Evolutionary conservation across 306 rosid genomes (phyloP).

Genomic region (Gillenia trifoliata): DNA sequence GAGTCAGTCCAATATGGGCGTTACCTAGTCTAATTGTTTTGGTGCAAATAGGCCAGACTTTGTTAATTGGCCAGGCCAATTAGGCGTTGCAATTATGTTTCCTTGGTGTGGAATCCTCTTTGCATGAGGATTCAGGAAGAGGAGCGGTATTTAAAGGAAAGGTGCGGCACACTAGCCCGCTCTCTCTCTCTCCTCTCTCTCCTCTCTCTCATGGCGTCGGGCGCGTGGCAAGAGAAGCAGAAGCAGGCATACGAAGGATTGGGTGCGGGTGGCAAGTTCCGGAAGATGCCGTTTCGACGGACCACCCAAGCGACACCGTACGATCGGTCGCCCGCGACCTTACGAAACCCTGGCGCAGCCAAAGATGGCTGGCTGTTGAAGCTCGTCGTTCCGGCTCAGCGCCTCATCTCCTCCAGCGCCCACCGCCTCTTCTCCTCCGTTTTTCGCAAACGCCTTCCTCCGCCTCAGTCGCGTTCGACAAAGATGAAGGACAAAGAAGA

Average conservation of each 20-base stretch:
- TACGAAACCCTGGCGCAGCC: slow-evolving; percentile 44
- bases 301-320: slow-evolving; percentile 67
- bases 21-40: too few relatives aligned
- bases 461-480: slow-evolving; percentile 44
- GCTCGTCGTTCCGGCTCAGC: slow-evolving; percentile 89
- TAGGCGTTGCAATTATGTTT: too few relatives aligned
- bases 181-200: slow-evolving; percentile 1
- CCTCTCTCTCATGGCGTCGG: slow-evolving; percentile 56
- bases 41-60: too few relatives aligned
- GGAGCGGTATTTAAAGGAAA: too few relatives aligned
- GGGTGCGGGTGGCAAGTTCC: slow-evolving; percentile 84
- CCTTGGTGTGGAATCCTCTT: too few relatives aligned
- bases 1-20: too few relatives aligned
- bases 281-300: slow-evolving; percentile 54
- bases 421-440: slow-evolving; percentile 66
- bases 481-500: too few relatives aligned
- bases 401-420: slow-evolving; percentile 59
- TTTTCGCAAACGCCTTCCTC: slow-evolving; percentile 68
- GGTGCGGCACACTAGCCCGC: too few relatives aligned
- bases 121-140: too few relatives aligned
- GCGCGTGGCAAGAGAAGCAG: slow-evolving; percentile 46
- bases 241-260: slow-evolving; percentile 41
- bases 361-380: slow-evolving; percentile 71
- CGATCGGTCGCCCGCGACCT: slow-evolving; percentile 58
- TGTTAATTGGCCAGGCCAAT: too few relatives aligned